Evolutionary conservation across 495 filamentous ascomycete genomes (phyloP).

Genomic region (Lindgomyces ingoldianus): DNA sequence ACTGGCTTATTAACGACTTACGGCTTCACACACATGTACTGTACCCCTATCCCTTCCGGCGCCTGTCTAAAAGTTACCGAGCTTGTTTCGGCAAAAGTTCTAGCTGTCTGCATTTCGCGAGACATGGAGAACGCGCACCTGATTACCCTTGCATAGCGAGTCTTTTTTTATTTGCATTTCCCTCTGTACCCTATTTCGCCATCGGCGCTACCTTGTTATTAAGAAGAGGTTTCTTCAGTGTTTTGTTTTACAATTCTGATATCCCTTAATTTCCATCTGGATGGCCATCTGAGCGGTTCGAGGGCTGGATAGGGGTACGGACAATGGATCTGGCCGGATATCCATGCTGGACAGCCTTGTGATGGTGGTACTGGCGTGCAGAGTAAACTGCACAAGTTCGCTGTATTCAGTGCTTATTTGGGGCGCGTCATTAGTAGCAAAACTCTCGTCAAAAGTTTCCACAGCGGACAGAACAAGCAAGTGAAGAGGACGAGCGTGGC

Average conservation of each 20-base stretch:
- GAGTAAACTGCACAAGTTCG: too few relatives aligned
- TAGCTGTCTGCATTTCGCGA: constrained; percentile 19
- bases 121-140: constrained; percentile 5
- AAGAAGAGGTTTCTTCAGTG: constrained; percentile 5
- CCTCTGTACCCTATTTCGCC: constrained; percentile 29
- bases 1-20: constrained; percentile 31
- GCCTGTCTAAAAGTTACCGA: constrained; percentile 25
- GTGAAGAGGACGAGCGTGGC: not conserved
- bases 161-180: constrained; percentile 28
- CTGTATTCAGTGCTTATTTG: not conserved
- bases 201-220: constrained; percentile 12
- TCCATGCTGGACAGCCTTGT: too few relatives aligned
- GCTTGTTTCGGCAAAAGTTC: constrained; percentile 26
- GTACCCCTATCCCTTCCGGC: constrained; percentile 24
- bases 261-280: constrained; percentile 14
- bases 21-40: constrained; percentile 33
- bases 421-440: not conserved
- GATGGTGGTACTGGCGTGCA: too few relatives aligned
- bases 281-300: constrained; percentile 25
- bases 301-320: constrained; percentile 16
- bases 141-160: constrained; percentile 38
- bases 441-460: not conserved
- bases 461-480: not conserved
- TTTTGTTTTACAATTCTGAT: constrained; percentile 14
- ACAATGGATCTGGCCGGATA: too few relatives aligned